Base-by-base conservation (phyloP, 2,329 filamentous ascomycete species). In the Talaromyces sp. region DNA sequence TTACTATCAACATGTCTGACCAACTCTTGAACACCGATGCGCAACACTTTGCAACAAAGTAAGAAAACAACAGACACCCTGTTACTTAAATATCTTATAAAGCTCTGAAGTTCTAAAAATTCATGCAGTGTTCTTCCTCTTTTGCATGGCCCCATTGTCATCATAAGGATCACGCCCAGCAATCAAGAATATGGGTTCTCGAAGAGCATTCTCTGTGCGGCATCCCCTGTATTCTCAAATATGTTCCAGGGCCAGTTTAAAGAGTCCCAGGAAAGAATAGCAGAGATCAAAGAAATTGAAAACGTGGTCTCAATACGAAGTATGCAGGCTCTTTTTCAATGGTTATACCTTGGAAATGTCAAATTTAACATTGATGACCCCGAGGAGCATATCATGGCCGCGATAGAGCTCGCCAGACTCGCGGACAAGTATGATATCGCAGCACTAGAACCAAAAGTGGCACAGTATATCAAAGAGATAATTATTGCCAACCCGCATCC, bases 241-340 rank as follows among this genome's bases (percentile, higher is more conserved):
- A 63, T 63, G 56, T 58, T 63, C 22, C 20, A 55, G 14, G 52
- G 52, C 2, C 1, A 47, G 4, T 56, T 58, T 20, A 20, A 11
- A 51, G 59, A 60, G 30, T 37, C 24, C 0, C 5, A 54, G 17
- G 27, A 56, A 22, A 22, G 48, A 41, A 51, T 42, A n/a, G 54
- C 36, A 5, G 42, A 8, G 3, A 42, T 64, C 9, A 35, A 57
- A 44, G 54, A 61, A 19, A 47, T 52, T 11, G 27, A 54, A 1
- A 53, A 40, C 1, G 36, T 51, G 10, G 11, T 61, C 2, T 58
- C 53, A 1, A 37, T 35, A 13, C 51, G 29, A 8, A 54, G 56
- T 13, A 20, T 63, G 20, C 37, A 59, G 30, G 39, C 54, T 5
- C 40, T 62, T 1, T 9, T 57, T 10, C 56, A 58, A 42, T 62